Percentiles rank a stretch among this genome's conserved stretches.
Conservation (phyloP, 2,329 filamentous ascomycete genomes). For the Cercospora zeae-maydis region DNA sequence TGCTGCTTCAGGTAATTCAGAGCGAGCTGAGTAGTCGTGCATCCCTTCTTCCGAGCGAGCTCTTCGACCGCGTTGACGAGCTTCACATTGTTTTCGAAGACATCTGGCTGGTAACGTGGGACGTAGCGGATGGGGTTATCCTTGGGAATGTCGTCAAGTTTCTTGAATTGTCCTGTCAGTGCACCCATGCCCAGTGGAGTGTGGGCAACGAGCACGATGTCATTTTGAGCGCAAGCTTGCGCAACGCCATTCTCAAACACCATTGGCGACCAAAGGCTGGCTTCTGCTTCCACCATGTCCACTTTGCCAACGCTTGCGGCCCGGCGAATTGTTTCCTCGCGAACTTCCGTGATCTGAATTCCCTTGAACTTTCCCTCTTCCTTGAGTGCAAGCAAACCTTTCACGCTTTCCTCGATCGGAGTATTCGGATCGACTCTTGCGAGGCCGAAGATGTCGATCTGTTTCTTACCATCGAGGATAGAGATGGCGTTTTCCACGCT, state of each 20-base stretch:
- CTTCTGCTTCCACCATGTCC: not conserved
- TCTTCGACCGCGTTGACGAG: conserved; percentile 56
- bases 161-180: conserved; percentile 51
- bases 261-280: not conserved
- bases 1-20: not conserved
- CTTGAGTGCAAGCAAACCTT: not conserved
- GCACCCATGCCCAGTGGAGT: not conserved
- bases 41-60: conserved; percentile 57
- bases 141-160: conserved; percentile 53
- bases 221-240: not conserved
- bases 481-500: not conserved
- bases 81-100: conserved; percentile 61
- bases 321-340: not conserved
- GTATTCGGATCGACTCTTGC: not conserved
- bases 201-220: not conserved
- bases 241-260: not conserved
- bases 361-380: not conserved
- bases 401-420: not conserved
- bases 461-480: not conserved
- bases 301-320: not conserved
- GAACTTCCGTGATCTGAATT: not conserved
- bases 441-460: not conserved
- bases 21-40: conserved; percentile 46
- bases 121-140: conserved; percentile 45
- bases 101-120: conserved; percentile 60